phyloP scores from a whole-genome alignment of 2,329 filamentous ascomycete genomes.

The Parafenestella ontariensis region DNA sequence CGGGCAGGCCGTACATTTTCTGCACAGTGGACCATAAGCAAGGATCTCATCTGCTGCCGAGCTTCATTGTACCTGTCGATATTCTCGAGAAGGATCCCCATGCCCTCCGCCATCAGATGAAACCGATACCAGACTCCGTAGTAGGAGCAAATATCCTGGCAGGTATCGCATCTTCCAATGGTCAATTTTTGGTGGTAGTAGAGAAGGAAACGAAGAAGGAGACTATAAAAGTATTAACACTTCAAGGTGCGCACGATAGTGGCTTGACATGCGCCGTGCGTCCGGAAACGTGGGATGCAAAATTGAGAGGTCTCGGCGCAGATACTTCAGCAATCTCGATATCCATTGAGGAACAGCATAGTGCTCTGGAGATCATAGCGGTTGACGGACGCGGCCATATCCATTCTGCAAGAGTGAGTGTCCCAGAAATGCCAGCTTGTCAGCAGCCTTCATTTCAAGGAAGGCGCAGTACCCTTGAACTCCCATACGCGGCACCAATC shows the following conservation, averaged over 20 bases:
- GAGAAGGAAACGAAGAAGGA: slow-evolving; percentile 10
- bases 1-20: slow-evolving; percentile 21
- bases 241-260: slow-evolving; percentile 15
- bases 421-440: slow-evolving; percentile 16
- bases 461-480: slow-evolving; percentile 1
- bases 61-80: slow-evolving; percentile 25
- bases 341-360: slow-evolving; percentile 15
- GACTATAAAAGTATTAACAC: slow-evolving; percentile 17
- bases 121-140: slow-evolving; percentile 10
- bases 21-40: slow-evolving; percentile 25
- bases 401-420: slow-evolving; percentile 16
- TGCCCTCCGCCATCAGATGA: slow-evolving; percentile 7
- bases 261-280: slow-evolving; percentile 19
- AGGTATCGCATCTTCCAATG: slow-evolving; percentile 20
- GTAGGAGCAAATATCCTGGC: slow-evolving; percentile 14
- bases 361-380: slow-evolving; percentile 23
- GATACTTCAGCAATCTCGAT: slow-evolving; percentile 20
- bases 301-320: slow-evolving; percentile 7
- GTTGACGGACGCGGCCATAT: slow-evolving; percentile 25
- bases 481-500: neutral
- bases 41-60: slow-evolving; percentile 20
- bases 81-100: slow-evolving; percentile 1
- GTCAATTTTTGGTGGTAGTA: slow-evolving; percentile 21
- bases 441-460: neutral
- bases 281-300: slow-evolving; percentile 8